phyloP scores from a whole-genome alignment of 2,329 filamentous ascomycete species.

The Thelonectria blattea region DNA sequence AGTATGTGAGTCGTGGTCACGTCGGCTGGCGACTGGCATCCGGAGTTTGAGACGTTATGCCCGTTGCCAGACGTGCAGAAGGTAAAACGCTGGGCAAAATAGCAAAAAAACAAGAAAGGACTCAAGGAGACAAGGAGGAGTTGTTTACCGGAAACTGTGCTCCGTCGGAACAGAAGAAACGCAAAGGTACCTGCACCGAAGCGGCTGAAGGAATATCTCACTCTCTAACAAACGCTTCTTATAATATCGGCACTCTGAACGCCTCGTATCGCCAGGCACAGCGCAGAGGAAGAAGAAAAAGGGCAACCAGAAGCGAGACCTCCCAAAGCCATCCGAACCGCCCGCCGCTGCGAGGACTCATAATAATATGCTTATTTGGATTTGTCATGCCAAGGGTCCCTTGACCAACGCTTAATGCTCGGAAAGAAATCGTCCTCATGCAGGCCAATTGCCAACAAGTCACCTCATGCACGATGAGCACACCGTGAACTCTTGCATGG shows the following conservation, averaged over 20 bases:
- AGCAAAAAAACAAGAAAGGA: too few species aligned
- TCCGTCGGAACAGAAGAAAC: neutral
- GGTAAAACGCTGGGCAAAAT: neutral
- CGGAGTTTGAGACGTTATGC: neutral
- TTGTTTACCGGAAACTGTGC: neutral
- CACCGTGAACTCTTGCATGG: conserved; percentile 2
- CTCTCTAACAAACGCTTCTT: neutral
- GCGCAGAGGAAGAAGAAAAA: neutral
- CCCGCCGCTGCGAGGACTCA: neutral
- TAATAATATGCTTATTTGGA: neutral
- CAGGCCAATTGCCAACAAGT: conserved; percentile 1
- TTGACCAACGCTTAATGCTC: conserved; percentile 1
- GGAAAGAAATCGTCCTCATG: conserved; percentile 4
- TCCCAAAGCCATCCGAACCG: neutral
- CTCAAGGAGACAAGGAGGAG: neutral
- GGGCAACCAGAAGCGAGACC: conserved; percentile 7
- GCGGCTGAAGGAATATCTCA: neutral
- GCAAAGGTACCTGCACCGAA: neutral
- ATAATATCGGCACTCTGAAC: neutral
- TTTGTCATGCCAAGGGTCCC: conserved; percentile 7
- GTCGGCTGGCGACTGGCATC: neutral
- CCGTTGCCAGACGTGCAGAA: neutral
- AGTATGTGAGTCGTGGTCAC: neutral
- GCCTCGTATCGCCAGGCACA: conserved; percentile 2
- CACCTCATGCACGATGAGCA: conserved; percentile 9